Evolutionary conservation across 2,329 filamentous ascomycete species (phyloP).

Genomic region (Lasiodiplodia theobromae): DNA sequence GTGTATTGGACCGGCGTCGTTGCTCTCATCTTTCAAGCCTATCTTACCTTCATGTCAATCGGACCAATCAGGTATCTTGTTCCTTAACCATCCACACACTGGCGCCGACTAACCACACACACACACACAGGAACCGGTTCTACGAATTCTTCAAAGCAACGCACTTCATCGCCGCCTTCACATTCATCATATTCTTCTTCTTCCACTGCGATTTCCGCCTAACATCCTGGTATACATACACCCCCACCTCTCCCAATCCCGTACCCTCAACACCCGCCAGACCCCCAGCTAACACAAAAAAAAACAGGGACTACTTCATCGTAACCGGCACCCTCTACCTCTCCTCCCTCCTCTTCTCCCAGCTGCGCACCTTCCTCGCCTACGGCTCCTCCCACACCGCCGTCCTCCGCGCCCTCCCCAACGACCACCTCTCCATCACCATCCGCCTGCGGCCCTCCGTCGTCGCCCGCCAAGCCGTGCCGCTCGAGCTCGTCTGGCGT

Average conservation of each 20-base stretch:
- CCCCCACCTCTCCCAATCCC: not conserved
- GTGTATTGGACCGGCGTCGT: conserved; percentile 65
- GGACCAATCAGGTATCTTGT: conserved; percentile 55
- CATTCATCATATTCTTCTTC: conserved; percentile 68
- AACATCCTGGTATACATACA: conserved; percentile 56
- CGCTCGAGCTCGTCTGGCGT: conserved; percentile 52
- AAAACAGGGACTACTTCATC: conserved; percentile 65
- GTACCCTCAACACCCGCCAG: not conserved
- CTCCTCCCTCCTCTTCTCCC: conserved; percentile 54
- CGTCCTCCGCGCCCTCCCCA: conserved; percentile 48
- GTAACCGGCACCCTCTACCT: conserved; percentile 62
- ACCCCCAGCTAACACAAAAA: not conserved
- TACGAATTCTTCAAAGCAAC: conserved; percentile 69
- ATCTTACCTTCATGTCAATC: conserved; percentile 63
- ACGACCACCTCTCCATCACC: conserved; percentile 55
- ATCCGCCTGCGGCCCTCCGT: conserved; percentile 42
- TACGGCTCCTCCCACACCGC: conserved; percentile 58
- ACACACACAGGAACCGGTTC: conserved; percentile 55
- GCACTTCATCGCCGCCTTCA: conserved; percentile 59
- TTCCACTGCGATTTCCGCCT: conserved; percentile 65
- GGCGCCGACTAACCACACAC: not conserved
- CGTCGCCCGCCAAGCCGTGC: conserved; percentile 37
- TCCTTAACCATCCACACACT: not conserved
- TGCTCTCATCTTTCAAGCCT: conserved; percentile 61
- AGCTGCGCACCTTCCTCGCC: conserved; percentile 57